Evolutionary conservation across 306 rosid genomes (phyloP).

Genomic region (Dalbergia cochinchinensis): DNA sequence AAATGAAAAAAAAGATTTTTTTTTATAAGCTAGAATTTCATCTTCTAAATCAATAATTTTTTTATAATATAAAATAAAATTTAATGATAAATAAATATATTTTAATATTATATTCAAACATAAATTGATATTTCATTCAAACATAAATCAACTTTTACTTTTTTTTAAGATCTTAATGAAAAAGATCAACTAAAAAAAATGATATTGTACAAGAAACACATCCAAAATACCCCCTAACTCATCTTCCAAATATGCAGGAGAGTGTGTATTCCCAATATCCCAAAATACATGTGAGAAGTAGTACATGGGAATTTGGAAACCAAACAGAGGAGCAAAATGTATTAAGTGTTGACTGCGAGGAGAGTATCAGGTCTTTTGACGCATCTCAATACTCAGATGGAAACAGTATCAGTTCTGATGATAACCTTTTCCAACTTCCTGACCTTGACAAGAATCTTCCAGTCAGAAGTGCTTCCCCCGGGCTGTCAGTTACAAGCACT

Average conservation of each 20-base stretch:
- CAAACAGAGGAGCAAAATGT: conserved; percentile 49
- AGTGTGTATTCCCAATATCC: conserved; percentile 66
- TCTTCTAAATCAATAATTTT: too few species aligned
- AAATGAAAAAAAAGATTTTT: too few species aligned
- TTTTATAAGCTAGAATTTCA: too few species aligned
- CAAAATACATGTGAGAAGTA: conserved; percentile 60
- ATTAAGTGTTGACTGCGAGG: conserved; percentile 48
- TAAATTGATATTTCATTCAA: too few species aligned
- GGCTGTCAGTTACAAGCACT: conserved; percentile 46
- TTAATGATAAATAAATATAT: too few species aligned
- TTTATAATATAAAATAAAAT: too few species aligned
- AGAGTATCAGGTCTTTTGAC: conserved; percentile 68
- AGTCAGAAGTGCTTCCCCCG: conserved; percentile 57
- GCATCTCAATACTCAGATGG: conserved; percentile 83
- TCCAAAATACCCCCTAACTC: neutral
- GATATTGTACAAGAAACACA: too few species aligned
- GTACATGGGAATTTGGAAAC: conserved; percentile 70
- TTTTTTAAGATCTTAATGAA: too few species aligned
- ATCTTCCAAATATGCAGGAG: conserved; percentile 56
- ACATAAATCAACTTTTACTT: too few species aligned
- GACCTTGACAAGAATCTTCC: conserved; percentile 67
- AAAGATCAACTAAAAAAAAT: too few species aligned
- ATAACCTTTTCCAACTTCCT: conserved; percentile 67
- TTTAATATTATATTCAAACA: too few species aligned
- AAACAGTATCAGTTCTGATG: conserved; percentile 76